Percentiles rank a stretch among this genome's conserved stretches.
Conservation (phyloP, 192 early-diverging fungal species). For the Haplosporangium gracile region DNA sequence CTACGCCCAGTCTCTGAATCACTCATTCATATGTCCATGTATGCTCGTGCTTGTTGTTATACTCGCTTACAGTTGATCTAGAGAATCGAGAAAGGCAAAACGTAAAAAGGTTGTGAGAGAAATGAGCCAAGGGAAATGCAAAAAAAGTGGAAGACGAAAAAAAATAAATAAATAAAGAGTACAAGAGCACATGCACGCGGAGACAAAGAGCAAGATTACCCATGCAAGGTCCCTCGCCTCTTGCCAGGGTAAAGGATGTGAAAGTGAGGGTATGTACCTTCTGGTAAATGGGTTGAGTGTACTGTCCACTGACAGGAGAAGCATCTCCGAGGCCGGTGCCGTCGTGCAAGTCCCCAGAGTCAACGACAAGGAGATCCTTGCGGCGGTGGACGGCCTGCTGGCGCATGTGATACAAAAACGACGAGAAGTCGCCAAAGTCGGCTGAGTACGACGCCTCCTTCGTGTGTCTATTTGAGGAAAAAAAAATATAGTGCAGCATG, state of each 20-base stretch:
- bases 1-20: neutral
- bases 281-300: constrained; percentile 54
- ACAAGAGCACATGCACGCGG: neutral
- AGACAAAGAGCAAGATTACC: neutral
- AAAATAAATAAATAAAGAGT: too few species aligned
- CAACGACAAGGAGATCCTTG: constrained; percentile 68
- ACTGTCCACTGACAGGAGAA: constrained; percentile 42
- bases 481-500: neutral
- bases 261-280: constrained; percentile 22
- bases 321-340: constrained; percentile 60
- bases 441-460: constrained; percentile 57
- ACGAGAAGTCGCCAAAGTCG: constrained; percentile 68
- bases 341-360: constrained; percentile 60
- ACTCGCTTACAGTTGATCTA: constrained; percentile 29
- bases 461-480: constrained; percentile 23
- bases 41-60: neutral
- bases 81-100: neutral
- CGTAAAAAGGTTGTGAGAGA: neutral
- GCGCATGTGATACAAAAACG: constrained; percentile 65
- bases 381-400: constrained; percentile 54
- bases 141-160: neutral
- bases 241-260: neutral
- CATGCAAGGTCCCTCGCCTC: neutral
- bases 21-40: neutral
- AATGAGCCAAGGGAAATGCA: neutral